phyloP scores from a whole-genome alignment of 345 rosid genomes.

The Conringia planisiliqua region DNA sequence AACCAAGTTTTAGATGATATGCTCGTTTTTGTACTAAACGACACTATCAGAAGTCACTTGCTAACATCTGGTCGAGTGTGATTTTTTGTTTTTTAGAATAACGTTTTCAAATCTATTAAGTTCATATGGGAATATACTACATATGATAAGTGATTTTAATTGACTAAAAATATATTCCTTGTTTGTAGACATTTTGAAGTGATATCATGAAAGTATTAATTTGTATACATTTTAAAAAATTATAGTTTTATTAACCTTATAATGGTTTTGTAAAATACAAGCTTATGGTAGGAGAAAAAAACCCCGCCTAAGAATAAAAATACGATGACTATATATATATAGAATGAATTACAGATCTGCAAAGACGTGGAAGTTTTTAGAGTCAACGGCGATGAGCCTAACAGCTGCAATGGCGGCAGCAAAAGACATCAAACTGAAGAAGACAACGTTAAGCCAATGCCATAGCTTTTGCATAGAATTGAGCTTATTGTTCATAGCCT shows the following conservation, averaged over 20 bases:
- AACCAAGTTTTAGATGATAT: too few species aligned
- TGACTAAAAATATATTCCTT: background rate
- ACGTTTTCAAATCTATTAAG: too few species aligned
- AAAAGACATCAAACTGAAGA: constrained; percentile 60
- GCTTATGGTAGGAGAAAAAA: constrained; percentile 5
- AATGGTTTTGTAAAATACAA: background rate
- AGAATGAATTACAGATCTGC: constrained; percentile 55
- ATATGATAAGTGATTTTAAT: background rate
- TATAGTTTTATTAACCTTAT: background rate
- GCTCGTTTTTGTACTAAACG: too few species aligned
- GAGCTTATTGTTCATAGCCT: constrained; percentile 51
- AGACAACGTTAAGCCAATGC: constrained; percentile 81
- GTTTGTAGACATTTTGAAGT: background rate
- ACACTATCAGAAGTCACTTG: too few species aligned
- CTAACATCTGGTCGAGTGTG: too few species aligned
- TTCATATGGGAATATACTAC: background rate
- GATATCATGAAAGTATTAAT: background rate
- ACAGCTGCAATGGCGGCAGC: constrained; percentile 74
- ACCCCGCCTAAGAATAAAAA: background rate
- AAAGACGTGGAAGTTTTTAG: constrained; percentile 72
- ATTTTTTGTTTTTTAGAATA: too few species aligned
- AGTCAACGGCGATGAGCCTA: constrained; percentile 70
- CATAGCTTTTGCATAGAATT: constrained; percentile 49
- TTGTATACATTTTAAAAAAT: background rate
- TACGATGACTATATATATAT: background rate